Conservation (phyloP, 73 alveolate species). For the Paramecium sonneborni region DNA sequence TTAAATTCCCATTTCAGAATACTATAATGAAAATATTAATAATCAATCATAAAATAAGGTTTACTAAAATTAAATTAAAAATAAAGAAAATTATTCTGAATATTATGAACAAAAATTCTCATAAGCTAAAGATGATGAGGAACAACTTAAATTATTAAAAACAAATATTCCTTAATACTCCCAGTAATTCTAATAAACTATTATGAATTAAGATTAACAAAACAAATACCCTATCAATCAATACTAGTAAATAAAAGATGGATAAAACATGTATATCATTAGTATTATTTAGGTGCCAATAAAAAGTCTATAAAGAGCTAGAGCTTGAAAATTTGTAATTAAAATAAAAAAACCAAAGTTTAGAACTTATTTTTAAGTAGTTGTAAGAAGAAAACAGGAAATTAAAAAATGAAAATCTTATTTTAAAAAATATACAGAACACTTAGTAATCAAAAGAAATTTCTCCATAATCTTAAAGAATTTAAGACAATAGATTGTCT, state of each 20-base stretch:
- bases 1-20: neutral
- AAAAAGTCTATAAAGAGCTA: neutral
- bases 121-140: neutral
- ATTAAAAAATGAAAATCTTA: neutral
- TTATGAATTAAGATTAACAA: neutral
- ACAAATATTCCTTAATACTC: neutral
- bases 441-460: neutral
- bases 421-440: neutral
- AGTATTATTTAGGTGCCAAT: neutral
- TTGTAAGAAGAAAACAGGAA: neutral
- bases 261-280: neutral
- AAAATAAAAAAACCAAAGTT: neutral
- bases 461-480: neutral
- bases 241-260: neutral
- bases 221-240: neutral
- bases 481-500: neutral
- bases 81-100: neutral
- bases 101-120: neutral
- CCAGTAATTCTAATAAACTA: neutral
- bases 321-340: neutral
- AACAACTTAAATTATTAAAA: neutral
- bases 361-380: neutral
- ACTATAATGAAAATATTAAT: neutral
- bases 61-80: neutral
- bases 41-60: neutral